Evolutionary conservation across 1,139 yeast species (phyloP).

Genomic region (Yarrowia galli): DNA sequence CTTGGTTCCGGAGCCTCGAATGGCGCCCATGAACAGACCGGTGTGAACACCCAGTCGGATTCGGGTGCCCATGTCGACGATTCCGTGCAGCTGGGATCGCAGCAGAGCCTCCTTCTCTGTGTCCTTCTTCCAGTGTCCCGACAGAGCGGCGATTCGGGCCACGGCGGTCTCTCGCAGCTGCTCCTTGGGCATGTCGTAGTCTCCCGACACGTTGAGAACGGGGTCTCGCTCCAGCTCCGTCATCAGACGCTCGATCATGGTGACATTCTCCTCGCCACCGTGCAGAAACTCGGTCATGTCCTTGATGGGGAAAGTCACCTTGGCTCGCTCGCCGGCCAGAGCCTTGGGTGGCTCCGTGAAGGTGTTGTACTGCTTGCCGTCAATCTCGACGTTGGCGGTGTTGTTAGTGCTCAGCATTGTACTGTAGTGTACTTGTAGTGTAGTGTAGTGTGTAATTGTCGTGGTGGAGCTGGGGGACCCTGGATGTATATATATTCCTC

Average conservation of each 20-base stretch:
- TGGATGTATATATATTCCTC: slow-evolving; percentile 33
- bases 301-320: slow-evolving; percentile 57
- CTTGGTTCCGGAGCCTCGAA: slow-evolving; percentile 75
- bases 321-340: slow-evolving; percentile 58
- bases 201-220: slow-evolving; percentile 57
- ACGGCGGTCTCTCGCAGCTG: slow-evolving; percentile 63
- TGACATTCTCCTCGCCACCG: slow-evolving; percentile 60
- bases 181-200: slow-evolving; percentile 61
- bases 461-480: too few species aligned
- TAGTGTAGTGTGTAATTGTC: background rate
- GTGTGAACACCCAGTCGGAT: slow-evolving; percentile 76
- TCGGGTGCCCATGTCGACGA: slow-evolving; percentile 65
- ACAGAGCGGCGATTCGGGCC: slow-evolving; percentile 57
- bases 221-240: slow-evolving; percentile 63
- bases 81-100: slow-evolving; percentile 54
- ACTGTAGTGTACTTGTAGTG: too few species aligned
- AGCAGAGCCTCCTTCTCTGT: slow-evolving; percentile 52
- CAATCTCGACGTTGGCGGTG: slow-evolving; percentile 33
- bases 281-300: slow-evolving; percentile 63
- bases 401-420: background rate
- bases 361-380: slow-evolving; percentile 42
- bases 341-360: slow-evolving; percentile 52
- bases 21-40: slow-evolving; percentile 72
- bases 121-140: slow-evolving; percentile 57
- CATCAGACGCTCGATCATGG: slow-evolving; percentile 57